phyloP scores from a whole-genome alignment of 78 protist species.

The Chrysochromulina tobinii region DNA sequence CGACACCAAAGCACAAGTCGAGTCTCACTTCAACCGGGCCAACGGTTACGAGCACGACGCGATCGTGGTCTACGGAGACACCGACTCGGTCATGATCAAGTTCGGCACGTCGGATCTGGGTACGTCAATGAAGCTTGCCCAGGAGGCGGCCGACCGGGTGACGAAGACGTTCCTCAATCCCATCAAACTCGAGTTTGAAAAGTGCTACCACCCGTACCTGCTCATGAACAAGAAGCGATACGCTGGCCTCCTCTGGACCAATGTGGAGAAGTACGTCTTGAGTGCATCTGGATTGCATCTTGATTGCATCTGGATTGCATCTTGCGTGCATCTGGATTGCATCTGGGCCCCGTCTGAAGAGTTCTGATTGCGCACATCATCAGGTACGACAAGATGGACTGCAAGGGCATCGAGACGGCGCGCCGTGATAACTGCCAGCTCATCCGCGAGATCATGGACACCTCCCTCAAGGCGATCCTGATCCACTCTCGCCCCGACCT shows the following conservation, averaged over 20 bases:
- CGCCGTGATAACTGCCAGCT: constrained; percentile 97
- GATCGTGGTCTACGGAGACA: constrained; percentile 97
- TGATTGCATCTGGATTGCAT: not conserved
- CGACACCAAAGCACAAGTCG: constrained; percentile 83
- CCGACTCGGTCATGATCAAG: constrained; percentile 99
- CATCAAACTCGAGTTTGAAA: constrained; percentile 91
- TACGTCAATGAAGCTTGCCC: not conserved
- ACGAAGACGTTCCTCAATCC: constrained; percentile 89
- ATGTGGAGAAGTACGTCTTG: constrained; percentile 79
- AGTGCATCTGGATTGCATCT: constrained; percentile 67
- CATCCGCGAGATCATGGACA: constrained; percentile 79
- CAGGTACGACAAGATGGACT: constrained; percentile 94
- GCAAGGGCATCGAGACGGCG: constrained; percentile 62
- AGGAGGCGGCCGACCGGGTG: constrained; percentile 37
- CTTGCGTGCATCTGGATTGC: constrained; percentile 53
- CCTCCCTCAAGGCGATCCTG: constrained; percentile 77
- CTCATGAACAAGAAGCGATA: constrained; percentile 98
- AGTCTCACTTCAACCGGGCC: constrained; percentile 68
- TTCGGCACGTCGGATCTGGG: constrained; percentile 67
- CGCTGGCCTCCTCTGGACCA: constrained; percentile 98
- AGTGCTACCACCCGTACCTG: constrained; percentile 96
- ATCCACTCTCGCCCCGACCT: constrained; percentile 72
- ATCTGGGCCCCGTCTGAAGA: too few relatives aligned
- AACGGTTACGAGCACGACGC: constrained; percentile 91
- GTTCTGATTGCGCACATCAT: too few relatives aligned